These are phyloP conservation scores for Inga oerstediana DNA, from an alignment of 306 rosid genomes.

Conservation along the genomic window DNA sequence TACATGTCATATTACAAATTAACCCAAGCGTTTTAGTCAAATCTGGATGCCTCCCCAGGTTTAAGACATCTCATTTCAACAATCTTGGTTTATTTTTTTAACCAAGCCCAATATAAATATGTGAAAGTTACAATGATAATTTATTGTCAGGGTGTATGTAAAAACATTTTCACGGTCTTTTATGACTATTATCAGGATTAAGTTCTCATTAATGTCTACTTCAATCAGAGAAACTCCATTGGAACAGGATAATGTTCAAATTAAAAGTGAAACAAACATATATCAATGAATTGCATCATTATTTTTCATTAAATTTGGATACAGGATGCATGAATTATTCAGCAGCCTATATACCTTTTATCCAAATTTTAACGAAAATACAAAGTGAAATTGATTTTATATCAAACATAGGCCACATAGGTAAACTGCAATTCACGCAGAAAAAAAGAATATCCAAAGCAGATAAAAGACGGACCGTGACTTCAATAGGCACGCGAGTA, in stretches of 20 bases:
- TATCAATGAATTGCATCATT: neutral
- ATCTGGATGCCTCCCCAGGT: neutral
- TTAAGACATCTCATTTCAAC: neutral
- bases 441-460: neutral
- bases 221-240: neutral
- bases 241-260: neutral
- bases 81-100: neutral
- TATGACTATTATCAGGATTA: neutral
- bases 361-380: neutral
- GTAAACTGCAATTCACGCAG: neutral
- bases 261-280: neutral
- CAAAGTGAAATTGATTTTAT: neutral
- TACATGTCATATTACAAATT: neutral
- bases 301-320: neutral
- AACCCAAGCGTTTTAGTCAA: neutral
- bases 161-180: neutral
- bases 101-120: neutral
- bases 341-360: neutral
- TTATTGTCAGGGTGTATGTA: neutral
- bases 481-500: constrained; percentile 68
- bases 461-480: constrained; percentile 49
- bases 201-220: neutral
- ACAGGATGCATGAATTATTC: neutral
- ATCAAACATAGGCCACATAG: neutral
- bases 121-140: neutral